Evolutionary conservation across 2,329 filamentous ascomycete species (phyloP).

Genomic region (Penicillium thymicola): DNA sequence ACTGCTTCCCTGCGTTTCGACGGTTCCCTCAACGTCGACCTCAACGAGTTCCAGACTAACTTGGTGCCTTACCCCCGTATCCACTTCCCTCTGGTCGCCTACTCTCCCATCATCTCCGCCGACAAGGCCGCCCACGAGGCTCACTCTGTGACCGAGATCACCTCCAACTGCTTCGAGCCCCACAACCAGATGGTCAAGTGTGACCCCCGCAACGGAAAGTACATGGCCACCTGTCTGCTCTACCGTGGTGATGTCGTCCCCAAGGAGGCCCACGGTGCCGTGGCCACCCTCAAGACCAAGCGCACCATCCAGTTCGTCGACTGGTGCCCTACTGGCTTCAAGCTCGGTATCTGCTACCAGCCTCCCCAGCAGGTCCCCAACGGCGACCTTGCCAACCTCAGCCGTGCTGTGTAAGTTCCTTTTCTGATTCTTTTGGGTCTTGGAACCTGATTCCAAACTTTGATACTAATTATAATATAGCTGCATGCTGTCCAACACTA

Average conservation of each 20-base stretch:
- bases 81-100: slow-evolving; percentile 97
- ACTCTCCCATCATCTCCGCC: slow-evolving; percentile 88
- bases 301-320: slow-evolving; percentile 98
- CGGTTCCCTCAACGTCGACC: slow-evolving; percentile 96
- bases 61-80: slow-evolving; percentile 98
- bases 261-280: slow-evolving; percentile 88
- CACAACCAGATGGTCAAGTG: slow-evolving; percentile 99
- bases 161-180: slow-evolving; percentile 98
- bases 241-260: slow-evolving; percentile 98
- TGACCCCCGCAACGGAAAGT: slow-evolving; percentile 97
- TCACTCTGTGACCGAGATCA: slow-evolving; percentile 98
- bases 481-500: slow-evolving; percentile 94
- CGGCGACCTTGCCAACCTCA: slow-evolving; percentile 95
- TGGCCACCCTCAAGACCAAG: slow-evolving; percentile 98
- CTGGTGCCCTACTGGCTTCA: slow-evolving; percentile 99
- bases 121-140: slow-evolving; percentile 96
- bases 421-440: slow-evolving; percentile 5
- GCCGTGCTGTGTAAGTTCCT: slow-evolving; percentile 85
- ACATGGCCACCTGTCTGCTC: slow-evolving; percentile 97
- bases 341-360: slow-evolving; percentile 99
- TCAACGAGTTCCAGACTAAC: slow-evolving; percentile 99
- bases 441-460: slow-evolving; percentile 6
- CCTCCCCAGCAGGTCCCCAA: slow-evolving; percentile 93
- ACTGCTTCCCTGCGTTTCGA: slow-evolving; percentile 98
- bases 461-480: slow-evolving; percentile 45